Conservation (phyloP, 2,329 filamentous ascomycete species). For the Colletotrichum sp. region DNA sequence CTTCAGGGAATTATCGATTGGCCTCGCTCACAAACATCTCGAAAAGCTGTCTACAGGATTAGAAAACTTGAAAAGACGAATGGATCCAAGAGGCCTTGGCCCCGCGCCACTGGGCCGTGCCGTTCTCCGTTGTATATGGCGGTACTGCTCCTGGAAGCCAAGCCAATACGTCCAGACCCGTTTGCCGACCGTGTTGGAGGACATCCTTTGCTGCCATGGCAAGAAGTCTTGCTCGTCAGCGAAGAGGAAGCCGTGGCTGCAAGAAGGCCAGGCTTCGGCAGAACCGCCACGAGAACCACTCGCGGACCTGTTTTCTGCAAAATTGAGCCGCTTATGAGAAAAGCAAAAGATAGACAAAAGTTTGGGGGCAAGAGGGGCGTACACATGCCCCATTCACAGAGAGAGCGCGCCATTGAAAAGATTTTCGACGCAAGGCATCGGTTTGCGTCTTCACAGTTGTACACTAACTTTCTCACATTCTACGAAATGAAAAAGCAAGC, state of each 20-base stretch:
- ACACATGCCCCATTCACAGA: background rate
- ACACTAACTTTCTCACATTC: conserved; percentile 5
- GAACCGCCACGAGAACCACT: background rate
- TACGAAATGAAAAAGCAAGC: conserved; percentile 10
- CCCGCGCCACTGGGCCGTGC: background rate
- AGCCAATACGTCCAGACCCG: background rate
- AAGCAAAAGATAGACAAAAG: conserved; percentile 17
- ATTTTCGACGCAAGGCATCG: background rate
- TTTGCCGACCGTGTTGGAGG: background rate
- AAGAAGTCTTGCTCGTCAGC: background rate
- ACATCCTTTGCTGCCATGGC: background rate
- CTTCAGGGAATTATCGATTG: background rate
- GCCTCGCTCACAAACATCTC: conserved; percentile 12
- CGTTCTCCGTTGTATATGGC: background rate
- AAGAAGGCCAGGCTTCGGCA: background rate
- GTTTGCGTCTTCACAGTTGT: conserved; percentile 1
- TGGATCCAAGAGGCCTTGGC: background rate
- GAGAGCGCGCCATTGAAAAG: background rate
- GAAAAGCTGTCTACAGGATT: conserved; percentile 23
- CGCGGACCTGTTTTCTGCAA: background rate
- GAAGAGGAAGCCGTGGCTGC: background rate
- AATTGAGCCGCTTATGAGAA: background rate
- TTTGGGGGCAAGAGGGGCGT: conserved; percentile 6
- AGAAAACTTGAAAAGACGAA: background rate
- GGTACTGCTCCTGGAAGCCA: background rate